phyloP scores from a whole-genome alignment of 1,284 basidiomycete species.

The Malassezia sympodialis region DNA sequence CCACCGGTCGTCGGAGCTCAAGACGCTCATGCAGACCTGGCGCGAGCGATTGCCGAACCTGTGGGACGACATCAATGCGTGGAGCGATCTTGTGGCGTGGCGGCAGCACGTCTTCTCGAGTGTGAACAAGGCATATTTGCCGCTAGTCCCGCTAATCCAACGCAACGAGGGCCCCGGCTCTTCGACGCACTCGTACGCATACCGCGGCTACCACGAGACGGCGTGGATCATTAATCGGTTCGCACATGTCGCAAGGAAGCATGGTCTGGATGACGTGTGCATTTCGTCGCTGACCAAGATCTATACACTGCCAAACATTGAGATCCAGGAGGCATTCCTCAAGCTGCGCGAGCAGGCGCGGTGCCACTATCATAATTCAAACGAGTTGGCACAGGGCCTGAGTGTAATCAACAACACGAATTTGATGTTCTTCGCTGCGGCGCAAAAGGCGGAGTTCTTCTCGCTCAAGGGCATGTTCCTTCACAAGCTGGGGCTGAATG shows the following conservation, averaged over 20 bases:
- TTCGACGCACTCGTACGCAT: conserved; percentile 66
- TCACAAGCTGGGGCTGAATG: conserved; percentile 70
- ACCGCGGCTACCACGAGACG: conserved; percentile 97
- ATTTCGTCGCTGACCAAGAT: conserved; percentile 91
- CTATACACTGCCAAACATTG: conserved; percentile 97
- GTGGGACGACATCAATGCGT: conserved; percentile 95
- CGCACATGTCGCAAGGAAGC: conserved; percentile 97
- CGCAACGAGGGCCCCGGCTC: conserved; percentile 53
- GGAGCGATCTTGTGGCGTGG: conserved; percentile 98
- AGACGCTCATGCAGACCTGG: conserved; percentile 63
- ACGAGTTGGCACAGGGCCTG: conserved; percentile 82
- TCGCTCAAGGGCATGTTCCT: conserved; percentile 99
- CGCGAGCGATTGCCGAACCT: conserved; percentile 89
- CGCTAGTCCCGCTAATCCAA: conserved; percentile 54
- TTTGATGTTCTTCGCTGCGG: conserved; percentile 87
- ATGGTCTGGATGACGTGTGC: conserved; percentile 91
- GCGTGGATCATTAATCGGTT: conserved; percentile 99
- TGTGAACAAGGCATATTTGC: conserved; percentile 95
- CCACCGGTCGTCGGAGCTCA: conserved; percentile 85
- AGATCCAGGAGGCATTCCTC: conserved; percentile 98
- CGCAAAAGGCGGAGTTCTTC: conserved; percentile 97
- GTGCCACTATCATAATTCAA: conserved; percentile 91
- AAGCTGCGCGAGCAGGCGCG: conserved; percentile 99
- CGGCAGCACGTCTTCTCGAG: conserved; percentile 77
- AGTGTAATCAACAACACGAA: conserved; percentile 99